Evolutionary conservation across 2,329 filamentous ascomycete genomes (phyloP).

Genomic region (Epichloe brachyelytri): DNA sequence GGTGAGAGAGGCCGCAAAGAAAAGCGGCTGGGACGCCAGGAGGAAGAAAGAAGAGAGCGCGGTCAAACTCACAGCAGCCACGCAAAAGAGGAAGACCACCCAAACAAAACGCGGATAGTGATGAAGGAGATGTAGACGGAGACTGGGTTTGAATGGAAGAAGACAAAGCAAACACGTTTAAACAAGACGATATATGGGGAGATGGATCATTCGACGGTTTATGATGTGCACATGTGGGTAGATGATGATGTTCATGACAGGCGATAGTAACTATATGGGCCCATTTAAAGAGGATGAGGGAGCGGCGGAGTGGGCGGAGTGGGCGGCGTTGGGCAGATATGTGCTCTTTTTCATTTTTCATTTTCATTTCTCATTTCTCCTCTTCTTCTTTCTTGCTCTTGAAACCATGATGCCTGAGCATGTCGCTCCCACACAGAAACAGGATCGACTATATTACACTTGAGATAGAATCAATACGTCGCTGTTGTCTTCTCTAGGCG

Average conservation of each 20-base stretch:
- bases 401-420: slow-evolving; percentile 1
- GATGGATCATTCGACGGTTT: not conserved
- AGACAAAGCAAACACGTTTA: not conserved
- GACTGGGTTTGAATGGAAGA: slow-evolving; percentile 20
- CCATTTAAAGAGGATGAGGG: not conserved
- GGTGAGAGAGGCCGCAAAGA: slow-evolving; percentile 41
- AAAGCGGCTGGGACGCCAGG: slow-evolving; percentile 36
- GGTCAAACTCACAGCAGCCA: slow-evolving; percentile 39
- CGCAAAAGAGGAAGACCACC: slow-evolving; percentile 38
- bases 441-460: not conserved
- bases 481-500: too few species aligned
- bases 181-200: not conserved
- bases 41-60: slow-evolving; percentile 44
- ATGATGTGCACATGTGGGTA: not conserved
- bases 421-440: not conserved
- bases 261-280: not conserved
- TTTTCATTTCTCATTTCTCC: not conserved
- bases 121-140: slow-evolving; percentile 23
- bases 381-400: too few species aligned
- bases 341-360: not conserved
- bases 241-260: not conserved
- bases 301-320: not conserved
- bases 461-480: too few species aligned
- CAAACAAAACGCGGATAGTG: slow-evolving; percentile 30
- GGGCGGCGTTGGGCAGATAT: not conserved